Base-by-base conservation (phyloP, 2,329 filamentous ascomycete genomes). In the Didymella lethalis region DNA sequence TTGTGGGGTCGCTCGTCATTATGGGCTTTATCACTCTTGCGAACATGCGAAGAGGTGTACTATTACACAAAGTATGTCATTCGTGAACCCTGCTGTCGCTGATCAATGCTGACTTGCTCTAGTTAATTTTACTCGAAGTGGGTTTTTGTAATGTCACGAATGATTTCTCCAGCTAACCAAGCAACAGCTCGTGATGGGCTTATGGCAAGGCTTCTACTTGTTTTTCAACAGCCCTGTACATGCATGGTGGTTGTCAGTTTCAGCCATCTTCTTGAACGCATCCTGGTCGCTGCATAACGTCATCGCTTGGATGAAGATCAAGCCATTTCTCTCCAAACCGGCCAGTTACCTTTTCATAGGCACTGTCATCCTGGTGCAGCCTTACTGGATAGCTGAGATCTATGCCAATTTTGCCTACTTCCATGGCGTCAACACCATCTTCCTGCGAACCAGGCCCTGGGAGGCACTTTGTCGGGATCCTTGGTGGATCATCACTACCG, bases 291-390 rank as follows among this genome's bases (percentile, higher is more conserved):
- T 90, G 8, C 87, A 90, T 72, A 90, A 89, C 62, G 80, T 89
- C 59, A 86, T 90, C 59, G 82, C 87, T 0, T 90, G 87, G 87
- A 83, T 90, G 74, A 89, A 89, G 74, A 86, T 85, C 62, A 83
- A 82, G 52, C 87, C 87, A 0, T 88, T 88, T 65, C 76, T 88
- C 7, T 79, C 79, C 2, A 79, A 75, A 29, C 75, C 78, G 7
- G 80, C 81, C 29, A 86, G 82, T 46, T 68, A 78, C 10, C 72
- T 88, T 54, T 89, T 88, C 67, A 86, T 89, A 49, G 77, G 78
- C 43, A 88, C 84, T 0, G 80, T 89, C 41, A 75, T 85, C 11
- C 75, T 87, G 1, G 85, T 80, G 11, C 85, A 87, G 62, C 85
- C 86, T 0, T 89, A 88, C 65, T 89, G 87, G 86, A 70, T 88